phyloP scores from a whole-genome alignment of 768 basidiomycete genomes.

The Sarcodon sp. region DNA sequence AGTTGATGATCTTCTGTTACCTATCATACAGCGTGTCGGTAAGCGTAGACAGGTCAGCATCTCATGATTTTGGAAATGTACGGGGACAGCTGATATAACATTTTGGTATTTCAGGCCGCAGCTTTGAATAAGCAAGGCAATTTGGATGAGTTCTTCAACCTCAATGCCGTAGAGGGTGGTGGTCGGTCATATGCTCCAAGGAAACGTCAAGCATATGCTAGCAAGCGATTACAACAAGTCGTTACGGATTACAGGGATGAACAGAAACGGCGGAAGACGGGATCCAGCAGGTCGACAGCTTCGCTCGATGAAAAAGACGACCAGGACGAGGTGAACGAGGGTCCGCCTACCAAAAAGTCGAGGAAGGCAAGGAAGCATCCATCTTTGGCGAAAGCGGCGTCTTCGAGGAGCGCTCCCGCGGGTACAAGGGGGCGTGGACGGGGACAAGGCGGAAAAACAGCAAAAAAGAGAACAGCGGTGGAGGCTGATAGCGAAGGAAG shows the following conservation, averaged over 20 bases:
- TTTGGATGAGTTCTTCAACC: slow-evolving; percentile 62
- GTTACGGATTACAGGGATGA: slow-evolving; percentile 67
- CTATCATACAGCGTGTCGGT: slow-evolving; percentile 83
- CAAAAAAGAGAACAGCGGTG: too few relatives aligned
- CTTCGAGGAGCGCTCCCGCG: too few relatives aligned
- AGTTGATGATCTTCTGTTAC: slow-evolving; percentile 83
- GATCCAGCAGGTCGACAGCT: too few relatives aligned
- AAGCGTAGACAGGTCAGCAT: slow-evolving; percentile 57
- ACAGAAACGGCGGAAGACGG: slow-evolving; percentile 11
- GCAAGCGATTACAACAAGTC: slow-evolving; percentile 79
- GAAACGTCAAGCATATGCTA: slow-evolving; percentile 70
- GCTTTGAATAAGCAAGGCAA: slow-evolving; percentile 68
- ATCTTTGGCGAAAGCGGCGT: too few relatives aligned
- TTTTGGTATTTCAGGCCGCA: slow-evolving; percentile 21
- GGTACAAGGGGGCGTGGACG: too few relatives aligned
- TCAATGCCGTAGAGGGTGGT: slow-evolving; percentile 12
- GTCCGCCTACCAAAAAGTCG: too few relatives aligned
- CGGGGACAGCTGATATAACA: not conserved
- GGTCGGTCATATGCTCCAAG: slow-evolving; percentile 64
- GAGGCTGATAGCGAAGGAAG: too few relatives aligned
- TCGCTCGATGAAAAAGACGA: too few relatives aligned
- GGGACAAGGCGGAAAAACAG: too few relatives aligned
- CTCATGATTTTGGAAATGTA: not conserved
- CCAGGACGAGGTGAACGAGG: too few relatives aligned
- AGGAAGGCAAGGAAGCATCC: too few relatives aligned